phyloP scores from a whole-genome alignment of 2,329 filamentous ascomycete species.

The Microcera coccophila region DNA sequence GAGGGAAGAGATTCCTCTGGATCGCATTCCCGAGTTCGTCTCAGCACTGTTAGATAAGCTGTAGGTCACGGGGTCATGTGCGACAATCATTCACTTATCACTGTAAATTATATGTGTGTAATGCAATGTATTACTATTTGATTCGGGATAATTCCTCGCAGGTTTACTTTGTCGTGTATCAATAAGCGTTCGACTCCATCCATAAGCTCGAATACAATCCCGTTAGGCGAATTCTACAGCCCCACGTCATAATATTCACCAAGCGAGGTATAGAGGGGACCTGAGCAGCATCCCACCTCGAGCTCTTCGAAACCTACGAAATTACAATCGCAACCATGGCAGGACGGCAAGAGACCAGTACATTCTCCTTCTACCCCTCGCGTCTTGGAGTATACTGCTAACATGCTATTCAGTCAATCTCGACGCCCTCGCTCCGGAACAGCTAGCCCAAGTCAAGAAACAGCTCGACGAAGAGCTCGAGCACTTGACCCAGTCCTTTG shows the following conservation, averaged over 20 bases:
- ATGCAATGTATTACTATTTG: background rate
- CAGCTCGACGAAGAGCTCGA: slow-evolving; percentile 95
- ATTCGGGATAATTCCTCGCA: background rate
- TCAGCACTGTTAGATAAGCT: slow-evolving; percentile 45
- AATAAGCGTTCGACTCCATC: too few species aligned
- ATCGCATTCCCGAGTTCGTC: slow-evolving; percentile 43
- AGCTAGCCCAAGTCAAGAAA: slow-evolving; percentile 88
- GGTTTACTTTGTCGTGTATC: too few species aligned
- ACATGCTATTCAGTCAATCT: slow-evolving; percentile 53
- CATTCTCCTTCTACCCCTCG: background rate
- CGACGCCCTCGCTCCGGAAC: slow-evolving; percentile 72
- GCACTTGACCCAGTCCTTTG: slow-evolving; percentile 85
- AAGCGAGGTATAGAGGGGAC: slow-evolving; percentile 27
- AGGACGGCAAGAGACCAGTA: slow-evolving; percentile 32
- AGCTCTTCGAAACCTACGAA: slow-evolving; percentile 2
- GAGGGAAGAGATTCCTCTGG: slow-evolving; percentile 55
- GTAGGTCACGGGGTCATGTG: slow-evolving; percentile 35
- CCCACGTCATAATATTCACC: slow-evolving; percentile 31
- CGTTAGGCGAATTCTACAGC: slow-evolving; percentile 30
- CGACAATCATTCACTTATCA: too few species aligned
- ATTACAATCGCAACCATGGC: slow-evolving; percentile 25
- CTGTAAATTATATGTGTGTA: too few species aligned
- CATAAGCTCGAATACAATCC: slow-evolving; percentile 11
- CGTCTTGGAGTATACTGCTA: background rate
- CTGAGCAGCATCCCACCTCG: slow-evolving; percentile 9